Conservation (phyloP, 2,329 filamentous ascomycete species). For the Ceratocystis eucalypticola region DNA sequence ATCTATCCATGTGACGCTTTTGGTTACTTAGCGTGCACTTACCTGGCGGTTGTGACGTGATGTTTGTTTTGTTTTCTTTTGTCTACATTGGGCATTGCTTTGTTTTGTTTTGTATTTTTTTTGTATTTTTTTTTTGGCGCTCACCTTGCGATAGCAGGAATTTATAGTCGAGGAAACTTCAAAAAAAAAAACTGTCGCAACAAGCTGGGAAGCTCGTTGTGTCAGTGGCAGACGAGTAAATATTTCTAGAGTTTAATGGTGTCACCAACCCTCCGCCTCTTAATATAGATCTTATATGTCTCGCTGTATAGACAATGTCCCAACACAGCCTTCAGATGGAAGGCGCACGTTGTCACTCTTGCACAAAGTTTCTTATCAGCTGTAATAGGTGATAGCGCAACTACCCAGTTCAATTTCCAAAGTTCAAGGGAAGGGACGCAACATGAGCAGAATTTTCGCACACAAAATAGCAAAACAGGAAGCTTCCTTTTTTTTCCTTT, state of each 20-base stretch:
- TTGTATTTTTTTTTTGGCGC: background rate
- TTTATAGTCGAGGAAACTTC: background rate
- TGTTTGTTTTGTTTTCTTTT: conserved; percentile 6
- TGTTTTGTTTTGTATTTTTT: background rate
- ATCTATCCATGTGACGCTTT: background rate
- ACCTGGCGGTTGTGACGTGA: conserved; percentile 1
- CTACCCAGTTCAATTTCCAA: conserved; percentile 7
- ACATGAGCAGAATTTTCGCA: conserved; percentile 7
- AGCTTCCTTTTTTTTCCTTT: background rate
- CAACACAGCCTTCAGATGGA: background rate
- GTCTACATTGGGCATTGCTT: background rate
- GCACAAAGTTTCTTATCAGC: conserved; percentile 9
- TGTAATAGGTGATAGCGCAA: conserved; percentile 1
- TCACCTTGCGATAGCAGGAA: background rate
- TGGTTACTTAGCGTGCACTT: background rate
- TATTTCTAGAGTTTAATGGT: background rate
- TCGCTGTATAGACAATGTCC: background rate
- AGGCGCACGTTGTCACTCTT: conserved; percentile 6
- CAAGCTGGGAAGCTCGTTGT: background rate
- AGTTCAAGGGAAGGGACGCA: background rate
- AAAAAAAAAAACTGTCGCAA: background rate
- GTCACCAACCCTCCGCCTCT: background rate
- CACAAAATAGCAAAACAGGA: background rate
- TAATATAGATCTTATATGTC: background rate
- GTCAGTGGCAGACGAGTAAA: background rate